Conservation (phyloP, 192 early-diverging fungal species). For the Geranomyces michiganensis region DNA sequence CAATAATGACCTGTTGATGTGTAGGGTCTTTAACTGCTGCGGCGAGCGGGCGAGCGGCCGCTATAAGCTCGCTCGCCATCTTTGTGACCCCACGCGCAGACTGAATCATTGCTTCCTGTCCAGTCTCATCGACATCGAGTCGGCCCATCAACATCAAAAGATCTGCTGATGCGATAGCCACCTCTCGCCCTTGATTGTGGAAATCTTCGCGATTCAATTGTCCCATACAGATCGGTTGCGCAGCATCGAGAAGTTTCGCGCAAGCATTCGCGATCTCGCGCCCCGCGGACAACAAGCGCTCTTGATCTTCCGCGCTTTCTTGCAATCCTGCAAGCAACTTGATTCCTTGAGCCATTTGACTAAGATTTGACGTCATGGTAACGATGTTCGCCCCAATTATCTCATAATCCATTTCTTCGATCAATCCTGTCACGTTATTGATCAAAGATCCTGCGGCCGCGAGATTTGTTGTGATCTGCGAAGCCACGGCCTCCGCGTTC, state of each 20-base stretch:
- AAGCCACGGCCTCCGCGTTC: slow-evolving; percentile 51
- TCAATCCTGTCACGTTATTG: slow-evolving; percentile 47
- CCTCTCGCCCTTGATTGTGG: slow-evolving; percentile 32
- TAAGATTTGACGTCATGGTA: slow-evolving; percentile 50
- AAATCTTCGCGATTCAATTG: slow-evolving; percentile 40
- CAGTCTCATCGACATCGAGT: slow-evolving; percentile 49
- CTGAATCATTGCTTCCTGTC: slow-evolving; percentile 50
- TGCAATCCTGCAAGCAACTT: slow-evolving; percentile 54
- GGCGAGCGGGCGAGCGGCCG: slow-evolving; percentile 35
- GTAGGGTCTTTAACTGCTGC: slow-evolving; percentile 36
- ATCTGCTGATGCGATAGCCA: slow-evolving; percentile 39
- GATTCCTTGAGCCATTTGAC: slow-evolving; percentile 57
- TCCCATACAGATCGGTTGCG: slow-evolving; percentile 47
- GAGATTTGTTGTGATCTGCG: slow-evolving; percentile 48
- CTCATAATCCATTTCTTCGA: slow-evolving; percentile 62
- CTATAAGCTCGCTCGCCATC: slow-evolving; percentile 44
- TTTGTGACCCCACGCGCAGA: slow-evolving; percentile 47
- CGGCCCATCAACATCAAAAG: slow-evolving; percentile 48
- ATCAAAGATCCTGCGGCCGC: slow-evolving; percentile 53
- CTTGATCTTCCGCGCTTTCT: slow-evolving; percentile 39
- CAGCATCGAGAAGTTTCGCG: slow-evolving; percentile 41
- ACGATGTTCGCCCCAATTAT: slow-evolving; percentile 44
- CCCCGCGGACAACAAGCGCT: slow-evolving; percentile 44
- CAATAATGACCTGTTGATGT: slow-evolving; percentile 40
- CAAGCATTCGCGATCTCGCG: slow-evolving; percentile 36